Conservation (phyloP, 148 eudicot species). For the Rhododendron vialii region DNA sequence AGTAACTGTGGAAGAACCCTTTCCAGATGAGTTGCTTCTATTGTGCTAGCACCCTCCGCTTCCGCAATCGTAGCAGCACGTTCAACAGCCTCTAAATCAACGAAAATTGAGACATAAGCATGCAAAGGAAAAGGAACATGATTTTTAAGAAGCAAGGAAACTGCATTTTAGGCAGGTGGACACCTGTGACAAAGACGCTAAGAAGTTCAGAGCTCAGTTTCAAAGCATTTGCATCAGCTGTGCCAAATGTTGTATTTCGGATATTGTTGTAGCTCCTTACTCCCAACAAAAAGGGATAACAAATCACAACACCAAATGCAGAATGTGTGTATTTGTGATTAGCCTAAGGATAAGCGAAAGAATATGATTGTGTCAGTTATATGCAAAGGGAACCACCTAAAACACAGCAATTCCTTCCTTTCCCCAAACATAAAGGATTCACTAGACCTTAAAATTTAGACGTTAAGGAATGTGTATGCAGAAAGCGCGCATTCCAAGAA, state of each 20-base stretch:
- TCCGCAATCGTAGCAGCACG: conserved; percentile 83
- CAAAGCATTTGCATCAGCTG: conserved; percentile 90
- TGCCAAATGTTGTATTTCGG: neutral
- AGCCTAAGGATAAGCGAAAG: neutral
- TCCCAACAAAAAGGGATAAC: neutral
- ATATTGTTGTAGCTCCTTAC: neutral
- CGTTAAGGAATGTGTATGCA: neutral
- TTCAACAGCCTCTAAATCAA: conserved; percentile 69
- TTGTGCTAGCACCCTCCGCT: conserved; percentile 71
- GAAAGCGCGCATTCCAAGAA: neutral
- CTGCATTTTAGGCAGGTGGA: neutral
- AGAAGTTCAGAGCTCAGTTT: conserved; percentile 93
- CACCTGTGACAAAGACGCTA: conserved; percentile 76
- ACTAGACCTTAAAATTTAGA: neutral
- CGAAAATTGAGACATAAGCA: conserved; percentile 8
- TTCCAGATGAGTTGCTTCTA: conserved; percentile 89
- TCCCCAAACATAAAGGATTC: neutral
- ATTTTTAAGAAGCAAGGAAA: neutral
- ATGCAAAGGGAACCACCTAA: neutral
- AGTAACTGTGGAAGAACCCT: conserved; percentile 92
- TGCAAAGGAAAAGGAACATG: neutral
- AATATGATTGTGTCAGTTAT: neutral
- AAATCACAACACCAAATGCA: neutral
- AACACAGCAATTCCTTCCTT: neutral
- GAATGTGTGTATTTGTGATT: neutral